phyloP scores from a whole-genome alignment of 306 rosid species.

The Mimosa bimucronata region DNA sequence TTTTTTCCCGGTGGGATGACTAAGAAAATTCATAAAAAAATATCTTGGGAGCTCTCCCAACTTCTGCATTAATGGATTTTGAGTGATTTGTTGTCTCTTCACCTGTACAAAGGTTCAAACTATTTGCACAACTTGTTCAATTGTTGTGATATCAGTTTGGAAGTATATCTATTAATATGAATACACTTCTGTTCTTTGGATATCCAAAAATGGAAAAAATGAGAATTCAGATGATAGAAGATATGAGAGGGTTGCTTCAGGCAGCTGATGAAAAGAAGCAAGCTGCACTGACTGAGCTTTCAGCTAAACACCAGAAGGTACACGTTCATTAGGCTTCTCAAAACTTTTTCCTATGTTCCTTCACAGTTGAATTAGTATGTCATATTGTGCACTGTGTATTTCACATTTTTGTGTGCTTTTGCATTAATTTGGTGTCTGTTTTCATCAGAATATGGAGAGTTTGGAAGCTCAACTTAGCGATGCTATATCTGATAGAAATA shows the following conservation, averaged over 20 bases:
- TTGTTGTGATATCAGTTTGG: conserved; percentile 18
- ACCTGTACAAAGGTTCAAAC: conserved; percentile 23
- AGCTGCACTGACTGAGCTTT: conserved; percentile 85
- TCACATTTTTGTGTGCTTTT: conserved; percentile 27
- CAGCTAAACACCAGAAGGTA: conserved; percentile 93
- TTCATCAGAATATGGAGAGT: conserved; percentile 79
- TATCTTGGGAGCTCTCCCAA: background rate
- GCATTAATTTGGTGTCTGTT: conserved; percentile 35
- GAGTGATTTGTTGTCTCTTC: conserved; percentile 12
- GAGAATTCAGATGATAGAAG: conserved; percentile 76
- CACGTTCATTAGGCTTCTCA: conserved; percentile 27
- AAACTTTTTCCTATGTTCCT: background rate
- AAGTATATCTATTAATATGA: conserved; percentile 7
- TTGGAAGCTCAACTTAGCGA: conserved; percentile 95
- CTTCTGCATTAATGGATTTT: background rate
- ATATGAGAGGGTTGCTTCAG: conserved; percentile 77
- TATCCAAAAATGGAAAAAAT: conserved; percentile 9
- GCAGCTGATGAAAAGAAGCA: conserved; percentile 90
- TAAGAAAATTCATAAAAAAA: background rate
- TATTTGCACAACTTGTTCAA: conserved; percentile 8
- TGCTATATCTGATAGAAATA: conserved; percentile 82
- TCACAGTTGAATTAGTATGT: conserved; percentile 2
- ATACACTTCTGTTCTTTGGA: conserved; percentile 32
- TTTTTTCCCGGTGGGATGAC: background rate
- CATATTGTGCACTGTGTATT: conserved; percentile 19